phyloP scores from a whole-genome alignment of 1,284 basidiomycete genomes.

The Cutaneotrichosporon daszewskae region DNA sequence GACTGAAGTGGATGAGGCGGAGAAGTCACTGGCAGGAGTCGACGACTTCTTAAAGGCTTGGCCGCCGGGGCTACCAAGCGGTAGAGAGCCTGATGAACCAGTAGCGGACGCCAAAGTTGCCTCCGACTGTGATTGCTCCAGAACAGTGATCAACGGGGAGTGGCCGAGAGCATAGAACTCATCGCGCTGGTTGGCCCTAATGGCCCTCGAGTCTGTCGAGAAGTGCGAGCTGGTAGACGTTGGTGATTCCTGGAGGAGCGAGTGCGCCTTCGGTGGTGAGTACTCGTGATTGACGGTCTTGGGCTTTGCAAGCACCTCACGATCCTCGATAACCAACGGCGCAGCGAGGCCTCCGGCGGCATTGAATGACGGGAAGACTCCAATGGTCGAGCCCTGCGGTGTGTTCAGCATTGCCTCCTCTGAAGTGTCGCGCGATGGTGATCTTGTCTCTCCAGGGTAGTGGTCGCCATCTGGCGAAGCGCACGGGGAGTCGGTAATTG shows the following conservation, averaged over 20 bases:
- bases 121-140: no score
- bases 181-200: conserved; percentile 1
- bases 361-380: no score
- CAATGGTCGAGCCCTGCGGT: conserved; percentile 5
- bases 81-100: no score
- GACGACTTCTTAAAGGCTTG: no score
- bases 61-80: no score
- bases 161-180: conserved; percentile 16
- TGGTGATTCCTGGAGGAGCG: conserved; percentile 4
- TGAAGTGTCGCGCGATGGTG: conserved; percentile 1
- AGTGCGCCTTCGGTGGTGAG: neutral
- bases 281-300: no score
- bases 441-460: no score
- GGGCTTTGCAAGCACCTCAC: neutral
- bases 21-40: no score
- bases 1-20: no score
- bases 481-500: no score
- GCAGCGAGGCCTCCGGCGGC: neutral
- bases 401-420: conserved; percentile 13
- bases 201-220: conserved; percentile 7
- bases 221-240: conserved; percentile 7
- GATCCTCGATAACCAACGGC: conserved; percentile 2
- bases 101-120: no score
- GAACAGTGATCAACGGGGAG: conserved; percentile 7
- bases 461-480: no score